Evolutionary conservation across 495 filamentous ascomycete genomes (phyloP).

Genomic region (Neurospora terricola): DNA sequence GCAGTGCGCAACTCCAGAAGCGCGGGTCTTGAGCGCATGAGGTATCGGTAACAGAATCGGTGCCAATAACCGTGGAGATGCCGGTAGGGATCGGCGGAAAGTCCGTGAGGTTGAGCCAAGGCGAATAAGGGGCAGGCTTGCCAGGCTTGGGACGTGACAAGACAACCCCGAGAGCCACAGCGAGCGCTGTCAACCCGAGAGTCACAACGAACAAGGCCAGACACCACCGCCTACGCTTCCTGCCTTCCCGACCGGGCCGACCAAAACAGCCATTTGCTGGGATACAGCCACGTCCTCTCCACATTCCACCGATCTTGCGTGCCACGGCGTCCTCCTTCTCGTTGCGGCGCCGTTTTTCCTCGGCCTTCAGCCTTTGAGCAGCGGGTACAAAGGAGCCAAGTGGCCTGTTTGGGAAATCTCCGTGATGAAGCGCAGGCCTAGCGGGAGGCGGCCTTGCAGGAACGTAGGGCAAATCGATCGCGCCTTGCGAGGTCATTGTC

Average conservation of each 20-base stretch:
- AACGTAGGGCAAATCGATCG: slow-evolving; percentile 29
- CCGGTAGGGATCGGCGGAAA: slow-evolving; percentile 83
- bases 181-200: slow-evolving; percentile 48
- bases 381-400: slow-evolving; percentile 26
- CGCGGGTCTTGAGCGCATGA: slow-evolving; percentile 59
- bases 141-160: slow-evolving; percentile 40
- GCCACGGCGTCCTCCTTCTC: slow-evolving; percentile 54
- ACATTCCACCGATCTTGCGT: slow-evolving; percentile 45
- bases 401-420: slow-evolving; percentile 24
- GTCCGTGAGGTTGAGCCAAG: slow-evolving; percentile 73
- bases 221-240: slow-evolving; percentile 54
- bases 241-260: slow-evolving; percentile 49
- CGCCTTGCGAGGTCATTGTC: slow-evolving; percentile 39
- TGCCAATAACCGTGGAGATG: slow-evolving; percentile 60
- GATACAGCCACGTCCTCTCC: slow-evolving; percentile 50
- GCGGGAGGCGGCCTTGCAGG: slow-evolving; percentile 25
- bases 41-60: slow-evolving; percentile 46
- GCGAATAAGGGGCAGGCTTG: slow-evolving; percentile 23
- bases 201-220: slow-evolving; percentile 42
- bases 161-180: slow-evolving; percentile 49
- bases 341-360: slow-evolving; percentile 44
- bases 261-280: slow-evolving; percentile 52
- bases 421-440: neutral
- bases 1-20: slow-evolving; percentile 74
- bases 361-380: slow-evolving; percentile 27